These are phyloP conservation scores for Jimgerdemannia lactiflua DNA, from an alignment of 192 early-diverging fungal species.

Conservation along the genomic window DNA sequence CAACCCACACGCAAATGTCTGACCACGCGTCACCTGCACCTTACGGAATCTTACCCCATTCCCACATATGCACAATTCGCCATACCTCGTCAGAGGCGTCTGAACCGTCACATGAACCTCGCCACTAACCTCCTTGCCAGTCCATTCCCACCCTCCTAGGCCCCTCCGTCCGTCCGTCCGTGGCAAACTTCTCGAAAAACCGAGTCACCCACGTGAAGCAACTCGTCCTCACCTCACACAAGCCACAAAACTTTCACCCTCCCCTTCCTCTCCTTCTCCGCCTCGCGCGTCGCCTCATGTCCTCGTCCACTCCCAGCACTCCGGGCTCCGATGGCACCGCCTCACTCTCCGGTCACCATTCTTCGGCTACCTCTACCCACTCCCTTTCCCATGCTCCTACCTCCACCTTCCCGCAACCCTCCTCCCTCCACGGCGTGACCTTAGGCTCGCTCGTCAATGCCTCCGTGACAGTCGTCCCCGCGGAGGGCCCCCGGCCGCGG, in stretches of 20 bases:
- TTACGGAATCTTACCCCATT: too few species aligned
- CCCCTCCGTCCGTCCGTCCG: too few species aligned
- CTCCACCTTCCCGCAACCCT: background rate
- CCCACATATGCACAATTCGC: too few species aligned
- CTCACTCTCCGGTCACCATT: background rate
- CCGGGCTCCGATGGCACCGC: background rate
- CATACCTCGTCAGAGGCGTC: too few species aligned
- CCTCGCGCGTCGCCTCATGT: background rate
- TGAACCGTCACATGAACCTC: too few species aligned
- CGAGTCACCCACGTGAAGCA: background rate
- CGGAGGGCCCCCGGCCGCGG: constrained; percentile 6
- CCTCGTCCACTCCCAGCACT: background rate
- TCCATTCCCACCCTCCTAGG: too few species aligned
- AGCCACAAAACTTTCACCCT: background rate
- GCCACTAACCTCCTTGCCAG: too few species aligned
- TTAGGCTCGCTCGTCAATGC: constrained; percentile 38
- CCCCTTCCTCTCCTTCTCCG: background rate
- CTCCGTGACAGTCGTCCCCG: constrained; percentile 33
- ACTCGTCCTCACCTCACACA: background rate
- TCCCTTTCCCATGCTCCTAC: background rate
- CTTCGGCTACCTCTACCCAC: background rate
- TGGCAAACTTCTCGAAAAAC: background rate
- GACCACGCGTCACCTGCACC: too few species aligned
- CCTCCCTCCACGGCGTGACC: constrained; percentile 4
- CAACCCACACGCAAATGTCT: too few species aligned